phyloP scores from a whole-genome alignment of 2,329 filamentous ascomycete species.

The Colletotrichum paranaense region DNA sequence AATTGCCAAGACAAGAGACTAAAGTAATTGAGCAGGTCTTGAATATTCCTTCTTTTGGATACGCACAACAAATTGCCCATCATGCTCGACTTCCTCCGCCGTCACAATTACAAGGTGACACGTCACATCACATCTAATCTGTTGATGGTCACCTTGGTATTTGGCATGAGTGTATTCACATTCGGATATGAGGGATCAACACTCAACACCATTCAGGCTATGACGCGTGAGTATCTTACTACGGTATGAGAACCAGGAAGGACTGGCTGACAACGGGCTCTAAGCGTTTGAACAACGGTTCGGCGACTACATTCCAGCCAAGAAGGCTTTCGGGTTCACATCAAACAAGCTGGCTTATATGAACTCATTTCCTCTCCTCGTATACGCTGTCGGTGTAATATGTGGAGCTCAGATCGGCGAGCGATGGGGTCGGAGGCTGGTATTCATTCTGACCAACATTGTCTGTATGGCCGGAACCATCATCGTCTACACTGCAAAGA shows the following conservation, averaged over 20 bases:
- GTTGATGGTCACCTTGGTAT: constrained; percentile 34
- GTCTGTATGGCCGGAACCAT: constrained; percentile 33
- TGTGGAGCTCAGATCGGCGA: constrained; percentile 35
- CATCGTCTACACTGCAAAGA: constrained; percentile 32
- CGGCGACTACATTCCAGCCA: constrained; percentile 31
- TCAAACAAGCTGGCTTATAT: constrained; percentile 38
- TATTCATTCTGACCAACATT: constrained; percentile 36
- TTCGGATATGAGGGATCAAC: constrained; percentile 39
- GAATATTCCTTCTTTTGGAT: constrained; percentile 33
- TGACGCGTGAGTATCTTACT: constrained; percentile 34
- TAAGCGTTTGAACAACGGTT: constrained; percentile 36
- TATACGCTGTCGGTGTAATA: constrained; percentile 36
- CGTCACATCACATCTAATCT: constrained; percentile 37
- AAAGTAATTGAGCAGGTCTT: constrained; percentile 26
- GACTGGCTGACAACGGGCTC: not conserved
- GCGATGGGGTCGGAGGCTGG: constrained; percentile 35
- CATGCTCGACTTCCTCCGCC: constrained; percentile 30
- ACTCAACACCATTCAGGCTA: constrained; percentile 38
- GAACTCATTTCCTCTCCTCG: constrained; percentile 38
- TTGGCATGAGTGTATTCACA: constrained; percentile 39
- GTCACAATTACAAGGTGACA: constrained; percentile 38
- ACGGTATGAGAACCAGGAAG: too few species aligned
- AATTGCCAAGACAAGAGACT: constrained; percentile 16
- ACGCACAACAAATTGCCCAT: constrained; percentile 1
- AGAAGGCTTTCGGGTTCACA: constrained; percentile 30